Evolutionary conservation across 1,284 basidiomycete species (phyloP).

Genomic region (Peniophora sp.): DNA sequence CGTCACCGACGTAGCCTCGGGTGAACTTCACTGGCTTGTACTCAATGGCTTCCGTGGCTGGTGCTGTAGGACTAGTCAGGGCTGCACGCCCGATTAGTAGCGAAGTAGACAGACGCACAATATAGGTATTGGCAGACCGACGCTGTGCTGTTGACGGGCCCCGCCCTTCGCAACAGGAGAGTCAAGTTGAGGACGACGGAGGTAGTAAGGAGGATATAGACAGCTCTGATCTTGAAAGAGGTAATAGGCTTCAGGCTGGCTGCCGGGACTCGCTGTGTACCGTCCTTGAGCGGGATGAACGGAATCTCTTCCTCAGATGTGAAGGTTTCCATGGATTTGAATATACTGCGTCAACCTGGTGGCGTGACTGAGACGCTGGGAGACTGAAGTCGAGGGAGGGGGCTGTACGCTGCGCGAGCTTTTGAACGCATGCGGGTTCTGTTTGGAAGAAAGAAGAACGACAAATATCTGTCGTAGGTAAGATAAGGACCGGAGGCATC

Average conservation of each 20-base stretch:
- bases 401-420: too few relatives aligned
- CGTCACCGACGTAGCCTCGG: constrained; percentile 13
- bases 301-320: not conserved
- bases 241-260: not conserved
- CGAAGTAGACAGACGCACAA: not conserved
- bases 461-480: too few relatives aligned
- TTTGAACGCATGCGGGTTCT: too few relatives aligned
- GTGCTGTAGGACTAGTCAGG: constrained; percentile 10
- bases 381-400: too few relatives aligned
- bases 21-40: constrained; percentile 16
- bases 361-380: too few relatives aligned
- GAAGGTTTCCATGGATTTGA: too few relatives aligned
- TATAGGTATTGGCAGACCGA: not conserved
- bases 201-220: not conserved
- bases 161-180: not conserved
- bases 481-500: too few relatives aligned
- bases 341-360: too few relatives aligned
- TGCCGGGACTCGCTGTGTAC: not conserved
- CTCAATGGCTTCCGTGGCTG: constrained; percentile 13
- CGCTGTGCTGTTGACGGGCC: not conserved
- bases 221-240: not conserved
- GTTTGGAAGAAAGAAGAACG: too few relatives aligned
- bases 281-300: not conserved
- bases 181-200: not conserved
- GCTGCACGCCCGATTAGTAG: not conserved